Evolutionary conservation across 345 rosid genomes (phyloP), one percentile per base, ranked within the genome.

Genomic region (Melaleuca alternifolia): DNA sequence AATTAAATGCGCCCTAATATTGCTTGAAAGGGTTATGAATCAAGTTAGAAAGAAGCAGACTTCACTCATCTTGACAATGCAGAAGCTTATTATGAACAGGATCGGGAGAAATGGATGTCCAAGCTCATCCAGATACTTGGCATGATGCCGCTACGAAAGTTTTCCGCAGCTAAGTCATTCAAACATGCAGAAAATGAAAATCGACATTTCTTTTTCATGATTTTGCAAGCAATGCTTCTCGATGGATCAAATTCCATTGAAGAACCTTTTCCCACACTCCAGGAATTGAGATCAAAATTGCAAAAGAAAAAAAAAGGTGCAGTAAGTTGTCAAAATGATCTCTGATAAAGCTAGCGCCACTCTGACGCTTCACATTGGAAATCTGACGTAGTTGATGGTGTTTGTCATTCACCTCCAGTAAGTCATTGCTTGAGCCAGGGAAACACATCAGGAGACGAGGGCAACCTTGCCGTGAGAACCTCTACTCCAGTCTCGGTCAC

Each of bases 401-500:
- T 23, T 71, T 71, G 48, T 71, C 46, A 18, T 65, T 18, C 79
- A 33, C 46, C 23, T 83, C 57, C 57, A 57, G 52, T 18, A 71
- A 33, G 50, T 87, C 89, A 89, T 33, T 86, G 88, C 37, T 87
- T 92, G 83, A 94, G 91, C 99, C 99, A 97, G 6, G 99, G 97
- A 86, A 86, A 94, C 85, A 94, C 92, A 1, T 91, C 88, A 0
- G 99, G 99, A 0, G 99, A 97, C 51, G 98, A 91, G 9, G 98
- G 96, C 89, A 95, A 90, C 89, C 98, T 90, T 4, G 93, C 97
- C 10, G 99, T 96, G 79, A 97, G 96, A 87, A 97, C 98, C 88
- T 97, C 98, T 26, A 94, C 99, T 21, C 99, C 99, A 1, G 94
- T 93, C 84, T 97, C 98, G 1, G 98, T 97, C 76, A 97, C 99